Evolutionary conservation across 305 asterid genomes (phyloP).

Genomic region (Fraxinus nigra): DNA sequence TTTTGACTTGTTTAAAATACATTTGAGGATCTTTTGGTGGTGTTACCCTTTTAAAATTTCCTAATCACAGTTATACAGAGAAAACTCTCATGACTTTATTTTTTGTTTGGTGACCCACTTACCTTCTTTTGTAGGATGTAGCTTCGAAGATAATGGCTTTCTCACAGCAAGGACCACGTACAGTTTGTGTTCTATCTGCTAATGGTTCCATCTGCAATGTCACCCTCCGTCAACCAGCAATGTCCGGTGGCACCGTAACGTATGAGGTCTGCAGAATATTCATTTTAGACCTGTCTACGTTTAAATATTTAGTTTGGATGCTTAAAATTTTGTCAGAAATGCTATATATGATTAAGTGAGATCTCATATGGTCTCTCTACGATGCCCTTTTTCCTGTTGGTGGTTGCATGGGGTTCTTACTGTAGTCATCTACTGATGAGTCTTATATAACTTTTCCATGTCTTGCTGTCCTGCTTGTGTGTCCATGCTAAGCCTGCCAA

Average conservation of each 20-base stretch:
- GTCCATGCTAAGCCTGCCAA: not conserved
- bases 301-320: not conserved
- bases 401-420: not conserved
- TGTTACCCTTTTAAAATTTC: not conserved
- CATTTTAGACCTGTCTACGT: not conserved
- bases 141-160: conserved; percentile 51
- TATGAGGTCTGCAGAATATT: conserved; percentile 40
- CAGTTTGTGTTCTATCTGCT: conserved; percentile 51
- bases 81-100: not conserved
- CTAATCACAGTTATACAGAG: not conserved
- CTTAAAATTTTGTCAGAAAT: not conserved
- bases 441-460: not conserved
- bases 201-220: conserved; percentile 50
- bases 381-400: not conserved
- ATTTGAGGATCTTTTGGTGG: not conserved
- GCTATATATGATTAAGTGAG: conserved; percentile 3
- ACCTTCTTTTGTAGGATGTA: conserved; percentile 42
- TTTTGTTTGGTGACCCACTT: conserved; percentile 1
- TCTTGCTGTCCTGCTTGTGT: not conserved
- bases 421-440: not conserved
- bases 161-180: conserved; percentile 52
- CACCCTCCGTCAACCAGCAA: conserved; percentile 53
- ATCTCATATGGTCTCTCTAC: not conserved
- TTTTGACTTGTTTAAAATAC: not conserved
- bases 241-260: conserved; percentile 46